Conservation (phyloP, 768 basidiomycete species). For the Phaffia australis region DNA sequence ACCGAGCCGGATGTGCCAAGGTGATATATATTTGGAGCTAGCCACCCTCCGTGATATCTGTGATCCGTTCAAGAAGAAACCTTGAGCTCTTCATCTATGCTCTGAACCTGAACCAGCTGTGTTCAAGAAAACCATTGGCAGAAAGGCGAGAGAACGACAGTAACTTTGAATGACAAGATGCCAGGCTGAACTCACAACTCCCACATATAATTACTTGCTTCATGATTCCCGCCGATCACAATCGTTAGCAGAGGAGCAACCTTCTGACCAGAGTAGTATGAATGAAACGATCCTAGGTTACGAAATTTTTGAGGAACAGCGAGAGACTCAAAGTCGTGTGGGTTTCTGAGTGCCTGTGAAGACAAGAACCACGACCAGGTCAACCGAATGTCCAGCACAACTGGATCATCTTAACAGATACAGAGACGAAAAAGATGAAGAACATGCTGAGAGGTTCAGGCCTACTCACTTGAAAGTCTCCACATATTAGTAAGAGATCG, state of each 20-base stretch:
- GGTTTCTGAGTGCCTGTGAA: conserved; percentile 68
- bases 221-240: conserved; percentile 95
- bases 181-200: conserved; percentile 56
- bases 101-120: not conserved
- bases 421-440: not conserved
- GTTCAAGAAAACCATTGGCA: not conserved
- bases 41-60: conserved; percentile 93
- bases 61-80: conserved; percentile 1
- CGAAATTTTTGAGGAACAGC: conserved; percentile 84
- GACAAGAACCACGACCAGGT: not conserved
- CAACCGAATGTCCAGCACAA: not conserved
- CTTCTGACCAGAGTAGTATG: conserved; percentile 74
- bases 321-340: conserved; percentile 75
- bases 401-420: not conserved
- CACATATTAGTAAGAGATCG: conserved; percentile 81
- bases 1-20: conserved; percentile 84
- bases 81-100: conserved; percentile 7
- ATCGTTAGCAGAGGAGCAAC: conserved; percentile 78
- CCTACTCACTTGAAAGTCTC: conserved; percentile 58
- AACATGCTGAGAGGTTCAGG: not conserved
- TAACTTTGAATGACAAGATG: not conserved
- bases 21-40: conserved; percentile 93
- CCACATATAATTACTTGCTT: conserved; percentile 93
- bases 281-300: conserved; percentile 66
- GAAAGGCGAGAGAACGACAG: not conserved